Percentiles rank a stretch among this genome's conserved stretches.
Evolutionary conservation across 768 basidiomycete genomes (phyloP).

Genomic region (Kwoniella pini): DNA sequence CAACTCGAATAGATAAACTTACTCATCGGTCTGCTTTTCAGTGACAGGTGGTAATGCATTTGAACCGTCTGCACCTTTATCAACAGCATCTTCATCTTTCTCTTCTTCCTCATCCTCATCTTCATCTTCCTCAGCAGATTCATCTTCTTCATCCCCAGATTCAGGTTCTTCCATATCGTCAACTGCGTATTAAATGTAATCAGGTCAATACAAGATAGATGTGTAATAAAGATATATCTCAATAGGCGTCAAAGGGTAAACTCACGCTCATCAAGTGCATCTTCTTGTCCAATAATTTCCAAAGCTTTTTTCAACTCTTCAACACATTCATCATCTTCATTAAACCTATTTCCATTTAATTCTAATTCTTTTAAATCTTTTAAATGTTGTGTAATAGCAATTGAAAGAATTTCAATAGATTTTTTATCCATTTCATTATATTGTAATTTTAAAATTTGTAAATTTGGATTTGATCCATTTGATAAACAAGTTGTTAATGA

Average conservation of each 20-base stretch:
- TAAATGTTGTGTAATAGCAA: conserved; percentile 66
- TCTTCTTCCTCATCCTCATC: conserved; percentile 59
- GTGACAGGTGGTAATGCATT: conserved; percentile 32
- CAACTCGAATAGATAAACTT: conserved; percentile 12
- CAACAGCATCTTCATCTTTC: conserved; percentile 29
- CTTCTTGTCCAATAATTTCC: conserved; percentile 63
- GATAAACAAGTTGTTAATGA: conserved; percentile 65
- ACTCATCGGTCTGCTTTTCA: conserved; percentile 46
- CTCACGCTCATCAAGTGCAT: conserved; percentile 70
- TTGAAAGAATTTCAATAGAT: conserved; percentile 68
- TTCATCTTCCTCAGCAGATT: conserved; percentile 46
- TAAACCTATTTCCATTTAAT: conserved; percentile 72
- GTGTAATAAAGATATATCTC: no score
- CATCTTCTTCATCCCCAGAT: conserved; percentile 59
- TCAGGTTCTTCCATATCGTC: conserved; percentile 72
- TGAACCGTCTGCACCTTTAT: conserved; percentile 24
- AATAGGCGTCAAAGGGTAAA: not conserved
- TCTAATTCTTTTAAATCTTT: conserved; percentile 68
- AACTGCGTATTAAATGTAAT: conserved; percentile 35
- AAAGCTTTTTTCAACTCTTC: conserved; percentile 57
- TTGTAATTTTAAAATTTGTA: conserved; percentile 78
- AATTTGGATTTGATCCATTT: conserved; percentile 69
- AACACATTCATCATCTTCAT: conserved; percentile 59
- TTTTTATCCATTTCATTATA: conserved; percentile 83
- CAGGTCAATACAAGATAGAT: no score